Percentiles rank a stretch among this genome's conserved stretches.
Evolutionary conservation across 2,329 filamentous ascomycete species (phyloP).

Genomic region (Xylariaceae sp.): DNA sequence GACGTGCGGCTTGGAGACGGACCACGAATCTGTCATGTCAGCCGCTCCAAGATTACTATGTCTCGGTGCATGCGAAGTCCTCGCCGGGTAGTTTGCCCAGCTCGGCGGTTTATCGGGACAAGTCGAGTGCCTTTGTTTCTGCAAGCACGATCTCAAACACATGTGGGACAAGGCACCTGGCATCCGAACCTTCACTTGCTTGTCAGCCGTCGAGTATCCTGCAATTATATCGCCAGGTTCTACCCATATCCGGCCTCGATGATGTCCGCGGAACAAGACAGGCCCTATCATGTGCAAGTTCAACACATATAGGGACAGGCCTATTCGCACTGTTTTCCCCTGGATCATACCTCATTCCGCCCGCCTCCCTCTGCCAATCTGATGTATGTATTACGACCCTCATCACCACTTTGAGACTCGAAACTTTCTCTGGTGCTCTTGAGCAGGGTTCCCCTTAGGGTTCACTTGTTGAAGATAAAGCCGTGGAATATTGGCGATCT

Average conservation of each 20-base stretch:
- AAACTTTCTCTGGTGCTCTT: background rate
- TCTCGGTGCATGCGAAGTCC: slow-evolving; percentile 4
- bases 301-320: background rate
- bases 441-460: background rate
- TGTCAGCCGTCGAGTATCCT: background rate
- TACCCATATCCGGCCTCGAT: too few relatives aligned
- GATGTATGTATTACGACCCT: slow-evolving; percentile 6
- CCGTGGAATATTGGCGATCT: background rate
- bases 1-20: background rate
- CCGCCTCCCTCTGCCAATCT: background rate
- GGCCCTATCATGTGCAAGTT: slow-evolving; percentile 2
- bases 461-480: slow-evolving; percentile 8
- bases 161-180: background rate
- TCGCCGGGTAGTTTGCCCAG: slow-evolving; percentile 4
- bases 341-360: background rate
- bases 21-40: background rate
- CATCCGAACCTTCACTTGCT: slow-evolving; percentile 2
- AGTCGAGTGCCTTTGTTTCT: background rate
- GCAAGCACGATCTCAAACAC: slow-evolving; percentile 1
- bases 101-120: slow-evolving; percentile 1
- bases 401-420: slow-evolving; percentile 6
- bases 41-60: background rate
- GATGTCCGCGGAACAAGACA: background rate
- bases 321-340: background rate
- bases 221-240: background rate